Base-by-base conservation (phyloP, 371 early-diverging fungal genomes). In the Paraphysoderma sedebokerense region DNA sequence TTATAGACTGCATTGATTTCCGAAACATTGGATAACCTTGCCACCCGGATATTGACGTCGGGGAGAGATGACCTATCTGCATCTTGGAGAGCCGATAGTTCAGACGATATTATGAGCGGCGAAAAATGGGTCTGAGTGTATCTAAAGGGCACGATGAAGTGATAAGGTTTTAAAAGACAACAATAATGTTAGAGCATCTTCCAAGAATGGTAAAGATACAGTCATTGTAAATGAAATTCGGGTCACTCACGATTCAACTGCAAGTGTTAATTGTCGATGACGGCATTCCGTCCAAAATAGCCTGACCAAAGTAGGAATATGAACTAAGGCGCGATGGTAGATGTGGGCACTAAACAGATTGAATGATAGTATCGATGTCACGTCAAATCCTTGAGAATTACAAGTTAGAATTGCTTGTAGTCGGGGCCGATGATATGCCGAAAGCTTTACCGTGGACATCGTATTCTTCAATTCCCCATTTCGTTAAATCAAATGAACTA, bases 201-300 rank as follows among this genome's bases (percentile, higher is more conserved):
- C n/a, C n/a, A n/a, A n/a, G n/a, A n/a, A n/a, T n/a, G n/a, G 47
- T 3, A 13, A 36, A 41, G 37, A 3, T 1, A 50, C 20, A 49
- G 27, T 26, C 7, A 22, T 24, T 8, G 34, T n/a, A 45, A 38
- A 22, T 13, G 19, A 38, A 39, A 13, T 27, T 56, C 11, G 1
- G 22, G 30, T 11, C 1, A 24, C 48, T 31, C 68, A 75, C 65
- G 61, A 65, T 48, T 87, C 88, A 30, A 87, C 74, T 4, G 76
- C 79, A 26, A 79, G 54, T 7, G 67, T 73, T 42, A 84, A 40
- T 55, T 86, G 87, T 9, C 87, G 70, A 29, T 80, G 68, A 59
- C 79, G 82, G 58, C 80, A 81, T 55, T 84, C 79, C 2, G 76
- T 66, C 84, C 85, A 87, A 87, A 87, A 90, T 38, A 37, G 62